Base-by-base conservation (phyloP, 805 yeast genomes). In the Saccharomycopsis javanensis region DNA sequence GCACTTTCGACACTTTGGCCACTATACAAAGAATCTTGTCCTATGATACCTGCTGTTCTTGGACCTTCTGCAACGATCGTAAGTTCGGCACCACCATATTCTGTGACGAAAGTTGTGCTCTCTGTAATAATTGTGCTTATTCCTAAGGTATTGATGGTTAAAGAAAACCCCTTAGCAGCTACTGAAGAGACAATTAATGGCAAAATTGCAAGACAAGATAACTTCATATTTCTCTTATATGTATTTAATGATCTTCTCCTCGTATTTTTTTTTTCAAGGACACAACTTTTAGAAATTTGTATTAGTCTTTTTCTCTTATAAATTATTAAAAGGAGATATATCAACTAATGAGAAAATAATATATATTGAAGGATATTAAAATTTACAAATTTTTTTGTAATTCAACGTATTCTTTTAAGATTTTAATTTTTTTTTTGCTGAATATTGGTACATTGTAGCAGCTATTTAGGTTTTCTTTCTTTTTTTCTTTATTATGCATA, bases 121-220 rank as follows among this genome's bases (percentile, higher is more conserved):
- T 20, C 48, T 42, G 48, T 42, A 13, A 42, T 42, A 13, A 42
- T 42, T 15, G 48, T 42, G 8, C 48, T 42, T 42, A 42, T 42
- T 42, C 48, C 48, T n/a, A 42, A 42, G 25, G 48, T 42, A n/a
- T 42, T 42, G 13, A 42, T 42, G 23, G 48, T 42, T 28, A 42
- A 42, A 23, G 48, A 42, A 42, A 79, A 78, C 64, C 96, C 98
- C 1, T 82, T 76, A 53, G 75, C 70, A 51, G 75, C 80, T 53
- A 73, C 78, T 13, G 70, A 73, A 20, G 75, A 75, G 34, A 82
- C 81, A 64, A 78, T 79, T 56, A 73, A 72, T 51, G 75, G 80
- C 57, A 82, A 86, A 34, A 75, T 75, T 55, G 64, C 69, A 13
- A 75, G 81, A 10, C 86, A 90, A 54, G 75, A 81, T 54, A 86